phyloP scores from a whole-genome alignment of 2,329 filamentous ascomycete genomes.

The Neofusicoccum cordaticola region DNA sequence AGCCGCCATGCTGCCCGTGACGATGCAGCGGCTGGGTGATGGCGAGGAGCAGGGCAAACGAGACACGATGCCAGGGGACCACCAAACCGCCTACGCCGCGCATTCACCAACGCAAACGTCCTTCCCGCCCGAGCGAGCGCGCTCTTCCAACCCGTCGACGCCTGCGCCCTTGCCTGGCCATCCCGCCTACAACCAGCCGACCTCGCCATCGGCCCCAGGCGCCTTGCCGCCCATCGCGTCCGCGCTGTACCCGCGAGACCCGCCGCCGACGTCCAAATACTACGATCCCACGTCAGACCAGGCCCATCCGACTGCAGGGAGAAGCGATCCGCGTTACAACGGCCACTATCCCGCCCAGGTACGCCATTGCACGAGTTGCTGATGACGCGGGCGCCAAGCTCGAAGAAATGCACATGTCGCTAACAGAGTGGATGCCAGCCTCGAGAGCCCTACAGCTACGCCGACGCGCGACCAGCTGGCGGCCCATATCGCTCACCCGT shows the following conservation, averaged over 20 bases:
- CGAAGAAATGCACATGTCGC: conserved; percentile 12
- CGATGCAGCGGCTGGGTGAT: conserved; percentile 28
- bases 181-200: conserved; percentile 32
- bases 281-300: conserved; percentile 51
- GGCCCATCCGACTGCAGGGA: conserved; percentile 33
- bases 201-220: conserved; percentile 36
- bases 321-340: conserved; percentile 33
- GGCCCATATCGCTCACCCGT: conserved; percentile 38
- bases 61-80: conserved; percentile 33
- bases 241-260: conserved; percentile 39
- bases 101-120: conserved; percentile 36
- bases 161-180: conserved; percentile 32
- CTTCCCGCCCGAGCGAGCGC: conserved; percentile 32
- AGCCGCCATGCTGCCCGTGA: conserved; percentile 16
- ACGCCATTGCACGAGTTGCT: conserved; percentile 8
- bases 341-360: conserved; percentile 34
- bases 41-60: conserved; percentile 31
- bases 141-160: conserved; percentile 31
- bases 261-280: conserved; percentile 44
- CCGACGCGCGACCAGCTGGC: conserved; percentile 31
- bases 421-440: conserved; percentile 23
- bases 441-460: conserved; percentile 35
- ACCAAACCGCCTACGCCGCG: conserved; percentile 33
- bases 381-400: conserved; percentile 12
- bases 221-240: conserved; percentile 39